These are phyloP conservation scores for Ballota nigra DNA, from an alignment of 257 asterid species.

Conservation along the genomic window DNA sequence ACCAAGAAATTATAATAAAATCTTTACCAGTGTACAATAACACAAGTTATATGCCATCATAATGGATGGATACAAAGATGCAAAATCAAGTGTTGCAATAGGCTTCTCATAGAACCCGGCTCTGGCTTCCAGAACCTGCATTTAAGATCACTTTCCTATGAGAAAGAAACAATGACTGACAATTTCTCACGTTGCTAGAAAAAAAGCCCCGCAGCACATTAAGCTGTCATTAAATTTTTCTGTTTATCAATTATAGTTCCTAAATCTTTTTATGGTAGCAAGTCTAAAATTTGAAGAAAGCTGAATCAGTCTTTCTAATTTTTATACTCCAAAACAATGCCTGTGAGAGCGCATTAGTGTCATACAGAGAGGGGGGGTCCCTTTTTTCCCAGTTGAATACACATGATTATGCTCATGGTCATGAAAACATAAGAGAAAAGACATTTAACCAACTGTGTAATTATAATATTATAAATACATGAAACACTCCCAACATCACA, in stretches of 20 bases:
- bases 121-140: slow-evolving; percentile 91
- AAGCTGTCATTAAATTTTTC: background rate
- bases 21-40: slow-evolving; percentile 85
- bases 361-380: background rate
- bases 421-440: background rate
- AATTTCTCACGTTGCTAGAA: slow-evolving; percentile 13
- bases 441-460: background rate
- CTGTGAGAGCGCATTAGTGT: background rate
- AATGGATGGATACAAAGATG: slow-evolving; percentile 95
- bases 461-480: background rate
- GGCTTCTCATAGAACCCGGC: slow-evolving; percentile 97
- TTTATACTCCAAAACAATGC: background rate
- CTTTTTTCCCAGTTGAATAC: background rate
- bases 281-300: background rate
- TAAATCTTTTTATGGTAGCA: background rate
- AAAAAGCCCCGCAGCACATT: slow-evolving; percentile 6
- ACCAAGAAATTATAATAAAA: slow-evolving; percentile 12
- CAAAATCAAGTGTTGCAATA: slow-evolving; percentile 97
- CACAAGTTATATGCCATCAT: slow-evolving; percentile 99
- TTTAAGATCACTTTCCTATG: slow-evolving; percentile 23
- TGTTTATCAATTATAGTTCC: background rate
- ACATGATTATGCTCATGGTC: background rate
- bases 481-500: slow-evolving; percentile 12
- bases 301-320: slow-evolving; percentile 2
- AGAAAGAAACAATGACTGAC: background rate